Conservation (phyloP, 2,329 filamentous ascomycete genomes). For the Colletotrichum destructivum region DNA sequence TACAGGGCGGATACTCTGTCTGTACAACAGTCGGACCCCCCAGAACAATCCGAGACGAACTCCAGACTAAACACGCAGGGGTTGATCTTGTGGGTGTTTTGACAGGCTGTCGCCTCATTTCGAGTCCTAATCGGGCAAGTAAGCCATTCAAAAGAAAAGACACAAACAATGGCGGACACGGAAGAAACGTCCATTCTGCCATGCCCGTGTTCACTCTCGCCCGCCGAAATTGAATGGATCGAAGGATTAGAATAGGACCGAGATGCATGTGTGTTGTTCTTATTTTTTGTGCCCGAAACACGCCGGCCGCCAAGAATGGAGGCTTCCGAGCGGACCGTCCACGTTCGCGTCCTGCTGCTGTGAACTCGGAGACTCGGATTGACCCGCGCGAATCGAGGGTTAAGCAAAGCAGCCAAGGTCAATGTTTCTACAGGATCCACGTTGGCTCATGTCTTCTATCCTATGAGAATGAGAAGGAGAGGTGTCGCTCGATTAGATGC, state of each 20-base stretch:
- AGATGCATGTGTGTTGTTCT: background rate
- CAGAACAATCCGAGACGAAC: slow-evolving; percentile 28
- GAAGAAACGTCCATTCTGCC: slow-evolving; percentile 21
- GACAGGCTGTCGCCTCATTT: slow-evolving; percentile 38
- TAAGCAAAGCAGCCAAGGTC: slow-evolving; percentile 4
- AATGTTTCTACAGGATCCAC: slow-evolving; percentile 10
- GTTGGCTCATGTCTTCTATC: background rate
- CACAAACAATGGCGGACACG: background rate
- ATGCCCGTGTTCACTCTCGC: background rate
- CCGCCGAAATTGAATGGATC: background rate
- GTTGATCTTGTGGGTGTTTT: slow-evolving; percentile 24
- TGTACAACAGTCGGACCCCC: slow-evolving; percentile 6
- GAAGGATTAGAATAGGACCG: background rate
- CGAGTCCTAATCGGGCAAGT: slow-evolving; percentile 40
- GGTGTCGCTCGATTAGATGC: background rate
- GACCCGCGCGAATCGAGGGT: slow-evolving; percentile 13
- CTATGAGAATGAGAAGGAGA: background rate
- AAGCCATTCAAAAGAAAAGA: slow-evolving; percentile 14
- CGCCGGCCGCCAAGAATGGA: slow-evolving; percentile 10
- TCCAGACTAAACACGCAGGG: slow-evolving; percentile 26
- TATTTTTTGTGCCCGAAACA: background rate
- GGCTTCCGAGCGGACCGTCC: background rate
- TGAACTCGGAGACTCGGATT: background rate
- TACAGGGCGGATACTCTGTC: background rate
- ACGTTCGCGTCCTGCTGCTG: background rate